phyloP scores from a whole-genome alignment of 176 grass and related monocot genomes.

The Calamus simplicifolius region DNA sequence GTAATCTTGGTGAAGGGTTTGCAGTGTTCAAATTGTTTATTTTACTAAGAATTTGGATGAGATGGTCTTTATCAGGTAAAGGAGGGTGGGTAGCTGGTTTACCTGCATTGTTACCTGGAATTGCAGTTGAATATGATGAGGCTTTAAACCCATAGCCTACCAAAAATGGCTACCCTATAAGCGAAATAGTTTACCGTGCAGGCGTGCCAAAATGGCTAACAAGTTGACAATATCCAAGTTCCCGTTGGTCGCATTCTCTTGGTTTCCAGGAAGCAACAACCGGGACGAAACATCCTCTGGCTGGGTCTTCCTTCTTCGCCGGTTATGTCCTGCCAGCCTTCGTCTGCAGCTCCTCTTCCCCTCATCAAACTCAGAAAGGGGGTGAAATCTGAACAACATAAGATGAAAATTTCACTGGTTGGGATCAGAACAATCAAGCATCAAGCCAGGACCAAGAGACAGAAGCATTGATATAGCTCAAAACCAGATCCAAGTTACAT shows the following conservation, averaged over 20 bases:
- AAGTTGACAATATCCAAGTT: conserved; percentile 89
- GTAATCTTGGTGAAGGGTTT: conserved; percentile 40
- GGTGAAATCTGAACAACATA: conserved; percentile 71
- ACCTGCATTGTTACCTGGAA: conserved; percentile 40
- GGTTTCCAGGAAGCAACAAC: conserved; percentile 65
- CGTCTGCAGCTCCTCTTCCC: conserved; percentile 94
- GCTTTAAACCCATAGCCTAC: no score
- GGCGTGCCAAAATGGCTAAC: conserved; percentile 55
- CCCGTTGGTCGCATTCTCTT: conserved; percentile 54
- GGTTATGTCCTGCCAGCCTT: conserved; percentile 84
- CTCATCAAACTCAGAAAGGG: conserved; percentile 90
- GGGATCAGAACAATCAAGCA: no score
- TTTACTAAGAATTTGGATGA: conserved; percentile 76
- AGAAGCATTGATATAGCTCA: no score
- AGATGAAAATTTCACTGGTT: not conserved
- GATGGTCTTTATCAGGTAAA: conserved; percentile 54
- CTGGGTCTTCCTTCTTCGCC: conserved; percentile 86
- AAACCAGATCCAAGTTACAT: no score
- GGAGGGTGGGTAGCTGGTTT: conserved; percentile 42
- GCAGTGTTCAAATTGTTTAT: conserved; percentile 58
- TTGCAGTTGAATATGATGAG: conserved; percentile 7
- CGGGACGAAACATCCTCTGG: conserved; percentile 69
- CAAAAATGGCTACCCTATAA: no score
- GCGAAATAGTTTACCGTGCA: conserved; percentile 47
- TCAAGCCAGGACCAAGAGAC: no score